Percentiles rank a stretch among this genome's conserved stretches.
Conservation (phyloP, 371 early-diverging fungal species). For the Rhizopus sp. region DNA sequence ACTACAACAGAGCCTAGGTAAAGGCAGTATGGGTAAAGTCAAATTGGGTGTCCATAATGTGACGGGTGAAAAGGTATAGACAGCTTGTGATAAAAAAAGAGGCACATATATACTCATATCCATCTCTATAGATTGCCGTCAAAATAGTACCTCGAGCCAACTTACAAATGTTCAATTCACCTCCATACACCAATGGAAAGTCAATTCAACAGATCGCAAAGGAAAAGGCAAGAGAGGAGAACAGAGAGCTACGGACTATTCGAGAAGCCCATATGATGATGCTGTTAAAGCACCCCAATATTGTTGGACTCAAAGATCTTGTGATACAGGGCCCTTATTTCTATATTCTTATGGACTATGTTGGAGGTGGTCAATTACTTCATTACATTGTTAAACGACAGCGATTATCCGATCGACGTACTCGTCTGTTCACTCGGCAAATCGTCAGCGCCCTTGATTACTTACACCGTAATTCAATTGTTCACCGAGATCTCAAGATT, state of each 20-base stretch:
- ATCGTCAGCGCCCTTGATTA: constrained; percentile 92
- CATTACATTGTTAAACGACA: constrained; percentile 91
- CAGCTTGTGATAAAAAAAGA: not conserved
- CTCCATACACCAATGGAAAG: constrained; percentile 22
- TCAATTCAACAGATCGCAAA: constrained; percentile 36
- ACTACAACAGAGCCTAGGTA: constrained; percentile 43
- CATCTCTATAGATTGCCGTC: constrained; percentile 38
- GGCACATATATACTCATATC: constrained; percentile 3
- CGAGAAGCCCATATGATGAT: constrained; percentile 92
- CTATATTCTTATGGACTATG: constrained; percentile 95
- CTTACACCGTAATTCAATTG: constrained; percentile 94
- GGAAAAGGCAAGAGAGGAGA: constrained; percentile 59
- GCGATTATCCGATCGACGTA: constrained; percentile 84
- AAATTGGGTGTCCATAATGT: constrained; percentile 47
- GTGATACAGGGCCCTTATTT: constrained; percentile 75
- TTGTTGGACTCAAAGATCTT: constrained; percentile 83
- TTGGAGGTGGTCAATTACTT: constrained; percentile 86
- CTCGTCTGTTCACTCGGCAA: constrained; percentile 90
- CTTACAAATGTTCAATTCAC: constrained; percentile 23
- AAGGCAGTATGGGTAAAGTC: constrained; percentile 52
- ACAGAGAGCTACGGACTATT: constrained; percentile 87
- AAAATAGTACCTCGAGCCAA: constrained; percentile 52
- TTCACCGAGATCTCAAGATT: constrained; percentile 97
- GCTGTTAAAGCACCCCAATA: constrained; percentile 90
- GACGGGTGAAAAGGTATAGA: constrained; percentile 45